Base-by-base conservation (phyloP, 1,284 basidiomycete species). In the Cutaneotrichosporon curvatum region DNA sequence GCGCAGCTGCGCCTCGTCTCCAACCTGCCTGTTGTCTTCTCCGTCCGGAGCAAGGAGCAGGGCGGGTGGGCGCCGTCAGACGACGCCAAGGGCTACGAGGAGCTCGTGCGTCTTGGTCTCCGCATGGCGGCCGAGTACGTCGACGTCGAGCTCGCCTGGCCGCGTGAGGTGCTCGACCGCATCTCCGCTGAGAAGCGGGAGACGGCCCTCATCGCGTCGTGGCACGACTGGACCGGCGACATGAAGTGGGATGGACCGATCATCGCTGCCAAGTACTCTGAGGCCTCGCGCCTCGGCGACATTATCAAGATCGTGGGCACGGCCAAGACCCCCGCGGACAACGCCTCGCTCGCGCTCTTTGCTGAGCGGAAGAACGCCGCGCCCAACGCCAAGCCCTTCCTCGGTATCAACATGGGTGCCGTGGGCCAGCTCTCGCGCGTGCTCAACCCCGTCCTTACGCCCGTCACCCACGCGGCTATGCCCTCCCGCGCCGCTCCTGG, bases 361-460 rank as follows among this genome's bases (percentile, higher is more conserved):
- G 81, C 80, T 15, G 60, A 69, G 54, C 59, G 65, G 73, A 44
- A 68, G 35, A 40, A 40, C n/a, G 51, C 60, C 6, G 44, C 51
- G 21, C 71, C 75, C 1, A 70, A 71, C 23, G 71, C 77, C 38
- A 88, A 85, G 66, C 91, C 91, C 1, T 76, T 97, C 55, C 81
- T 98, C 50, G 90, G 89, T 2, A 85, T 97, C 75, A 97, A 97
- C 71, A 94, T 95, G 83, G 90, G 91, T 18, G 66, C 78, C 8
- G 78, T 81, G 31, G 95, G 95, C 5, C 91, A 96, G 71, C 78
- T 96, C 58, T 90, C 89, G 8, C 79, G 95, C 18, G 80, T 96
- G 47, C 75, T 95, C 47, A 96, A 95, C 70, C 73, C 78, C 4
- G 85, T 84, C 4, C 81, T 98, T 53, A 89, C 83, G 37, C 92